A percentile compares a stretch with the other conserved stretches of the same genome.
Evolutionary conservation across 345 rosid genomes (phyloP).

Genomic region (Melaleuca alternifolia): DNA sequence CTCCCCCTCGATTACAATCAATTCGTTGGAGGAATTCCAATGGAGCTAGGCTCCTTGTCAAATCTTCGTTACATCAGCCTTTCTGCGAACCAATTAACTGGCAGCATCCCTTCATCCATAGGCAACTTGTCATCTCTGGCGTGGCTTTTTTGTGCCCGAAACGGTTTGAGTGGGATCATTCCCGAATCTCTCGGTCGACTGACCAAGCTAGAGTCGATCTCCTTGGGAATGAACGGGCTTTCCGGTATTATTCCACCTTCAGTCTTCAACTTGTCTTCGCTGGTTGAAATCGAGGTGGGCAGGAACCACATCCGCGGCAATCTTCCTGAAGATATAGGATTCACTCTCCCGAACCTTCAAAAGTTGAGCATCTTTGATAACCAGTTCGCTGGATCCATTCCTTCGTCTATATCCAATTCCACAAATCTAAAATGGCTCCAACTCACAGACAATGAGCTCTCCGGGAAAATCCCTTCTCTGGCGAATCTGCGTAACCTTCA

Average conservation of each 20-base stretch:
- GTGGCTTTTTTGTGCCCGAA: fast-evolving
- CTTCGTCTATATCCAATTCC: conserved; percentile 1
- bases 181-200: background rate
- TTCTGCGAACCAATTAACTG: background rate
- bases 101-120: background rate
- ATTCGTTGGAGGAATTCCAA: background rate
- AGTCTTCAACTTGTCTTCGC: conserved; percentile 12
- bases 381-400: conserved; percentile 2
- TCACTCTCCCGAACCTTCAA: background rate
- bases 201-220: no score
- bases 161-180: background rate
- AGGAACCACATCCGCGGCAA: background rate
- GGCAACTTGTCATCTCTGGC: background rate
- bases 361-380: background rate
- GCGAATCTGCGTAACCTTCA: background rate
- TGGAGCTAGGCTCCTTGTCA: background rate
- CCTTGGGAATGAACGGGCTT: background rate
- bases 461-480: conserved; percentile 5
- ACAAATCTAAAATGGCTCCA: background rate
- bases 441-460: background rate
- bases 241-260: conserved; percentile 12
- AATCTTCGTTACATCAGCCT: background rate
- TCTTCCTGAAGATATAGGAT: conserved; percentile 10
- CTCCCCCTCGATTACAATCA: background rate
- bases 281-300: background rate